These are phyloP conservation scores for Boletus subluridellus DNA, from an alignment of 1,284 basidiomycete genomes.

Conservation along the genomic window DNA sequence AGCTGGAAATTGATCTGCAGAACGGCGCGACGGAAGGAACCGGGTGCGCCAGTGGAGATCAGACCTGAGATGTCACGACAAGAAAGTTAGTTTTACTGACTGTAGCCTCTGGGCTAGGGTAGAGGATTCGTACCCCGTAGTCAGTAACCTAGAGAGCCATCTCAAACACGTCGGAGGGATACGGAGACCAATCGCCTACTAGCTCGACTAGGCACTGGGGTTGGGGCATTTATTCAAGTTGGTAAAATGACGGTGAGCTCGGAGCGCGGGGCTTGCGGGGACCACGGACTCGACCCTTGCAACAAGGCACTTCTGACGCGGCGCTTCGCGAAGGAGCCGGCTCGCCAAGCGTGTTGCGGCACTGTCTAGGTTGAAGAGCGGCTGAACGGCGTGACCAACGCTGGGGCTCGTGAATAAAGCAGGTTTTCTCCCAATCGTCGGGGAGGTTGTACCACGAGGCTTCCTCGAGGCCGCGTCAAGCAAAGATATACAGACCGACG, in stretches of 20 bases:
- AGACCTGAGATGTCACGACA: neutral
- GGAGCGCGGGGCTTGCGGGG: neutral
- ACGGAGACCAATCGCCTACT: neutral
- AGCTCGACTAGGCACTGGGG: neutral
- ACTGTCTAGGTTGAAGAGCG: neutral
- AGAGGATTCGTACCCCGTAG: neutral
- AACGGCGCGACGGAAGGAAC: neutral
- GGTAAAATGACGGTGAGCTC: neutral
- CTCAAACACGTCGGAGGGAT: neutral
- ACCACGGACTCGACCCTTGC: conserved; percentile 3
- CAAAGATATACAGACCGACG: conserved; percentile 11
- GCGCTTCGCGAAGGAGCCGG: neutral
- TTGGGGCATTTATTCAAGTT: neutral
- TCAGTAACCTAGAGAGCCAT: neutral
- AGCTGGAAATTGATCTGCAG: neutral
- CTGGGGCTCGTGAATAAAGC: conserved; percentile 11
- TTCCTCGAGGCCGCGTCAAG: conserved; percentile 22
- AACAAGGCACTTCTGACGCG: neutral
- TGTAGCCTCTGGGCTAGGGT: neutral
- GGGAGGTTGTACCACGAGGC: conserved; percentile 22
- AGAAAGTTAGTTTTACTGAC: neutral
- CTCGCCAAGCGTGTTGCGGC: conserved; percentile 7
- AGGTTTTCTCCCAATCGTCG: conserved; percentile 13
- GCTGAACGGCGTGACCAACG: neutral
- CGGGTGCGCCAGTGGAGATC: neutral